These are phyloP conservation scores for Pholiota molesta DNA, from an alignment of 768 basidiomycete genomes.

Conservation along the genomic window DNA sequence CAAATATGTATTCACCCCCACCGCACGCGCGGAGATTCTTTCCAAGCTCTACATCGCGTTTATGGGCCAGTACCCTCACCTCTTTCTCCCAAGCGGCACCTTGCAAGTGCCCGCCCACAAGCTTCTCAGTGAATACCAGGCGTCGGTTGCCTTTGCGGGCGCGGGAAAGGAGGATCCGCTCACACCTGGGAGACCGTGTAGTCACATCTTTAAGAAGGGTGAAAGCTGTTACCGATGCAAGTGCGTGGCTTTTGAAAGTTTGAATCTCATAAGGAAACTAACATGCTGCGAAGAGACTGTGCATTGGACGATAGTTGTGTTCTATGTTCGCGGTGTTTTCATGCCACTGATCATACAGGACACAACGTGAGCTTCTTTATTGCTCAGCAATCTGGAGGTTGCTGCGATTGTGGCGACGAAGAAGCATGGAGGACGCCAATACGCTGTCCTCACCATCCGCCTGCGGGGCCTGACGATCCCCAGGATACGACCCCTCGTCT, in stretches of 20 bases:
- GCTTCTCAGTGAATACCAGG: slow-evolving; percentile 73
- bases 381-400: slow-evolving; percentile 88
- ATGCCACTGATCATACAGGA: slow-evolving; percentile 79
- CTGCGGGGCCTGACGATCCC: slow-evolving; percentile 32
- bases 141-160: slow-evolving; percentile 54
- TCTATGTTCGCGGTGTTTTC: slow-evolving; percentile 88
- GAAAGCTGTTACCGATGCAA: slow-evolving; percentile 95
- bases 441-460: slow-evolving; percentile 77
- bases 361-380: slow-evolving; percentile 96
- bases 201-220: slow-evolving; percentile 86
- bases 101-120: slow-evolving; percentile 63
- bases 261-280: slow-evolving; percentile 8
- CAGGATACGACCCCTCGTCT: slow-evolving; percentile 45
- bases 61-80: slow-evolving; percentile 74
- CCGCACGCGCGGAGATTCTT: slow-evolving; percentile 80
- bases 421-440: slow-evolving; percentile 82
- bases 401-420: slow-evolving; percentile 93
- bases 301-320: slow-evolving; percentile 89
- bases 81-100: slow-evolving; percentile 72
- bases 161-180: slow-evolving; percentile 62
- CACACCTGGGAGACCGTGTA: slow-evolving; percentile 76
- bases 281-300: slow-evolving; percentile 69
- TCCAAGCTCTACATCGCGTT: slow-evolving; percentile 80
- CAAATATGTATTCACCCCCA: slow-evolving; percentile 75
- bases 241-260: slow-evolving; percentile 48